Conservation (phyloP, 305 asterid genomes). For the Caryopteris hybrid region DNA sequence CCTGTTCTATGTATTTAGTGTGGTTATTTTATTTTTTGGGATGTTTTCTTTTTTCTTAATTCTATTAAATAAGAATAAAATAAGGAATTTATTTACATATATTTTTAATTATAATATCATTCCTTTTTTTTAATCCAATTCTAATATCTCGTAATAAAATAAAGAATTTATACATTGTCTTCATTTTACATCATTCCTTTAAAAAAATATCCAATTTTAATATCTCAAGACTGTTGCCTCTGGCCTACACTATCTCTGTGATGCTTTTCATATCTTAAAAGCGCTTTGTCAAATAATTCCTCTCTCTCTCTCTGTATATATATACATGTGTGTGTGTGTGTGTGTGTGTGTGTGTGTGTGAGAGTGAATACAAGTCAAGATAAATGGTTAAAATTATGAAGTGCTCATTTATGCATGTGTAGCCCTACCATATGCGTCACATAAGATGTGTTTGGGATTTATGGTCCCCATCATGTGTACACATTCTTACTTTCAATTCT, state of each 20-base stretch:
- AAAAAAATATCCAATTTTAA: constrained; percentile 11
- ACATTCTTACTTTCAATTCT: constrained; percentile 15
- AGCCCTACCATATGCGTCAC: constrained; percentile 32
- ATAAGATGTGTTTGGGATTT: constrained; percentile 16
- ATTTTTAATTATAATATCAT: no score
- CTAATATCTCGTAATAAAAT: no score
- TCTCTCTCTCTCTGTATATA: background rate
- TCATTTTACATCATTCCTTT: no score
- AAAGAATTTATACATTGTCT: no score
- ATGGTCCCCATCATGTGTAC: constrained; percentile 21
- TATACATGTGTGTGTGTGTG: no score
- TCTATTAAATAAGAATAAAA: no score
- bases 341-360: background rate
- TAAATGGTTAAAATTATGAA: background rate
- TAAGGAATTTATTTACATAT: no score
- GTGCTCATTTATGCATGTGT: constrained; percentile 21
- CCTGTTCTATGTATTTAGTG: no score
- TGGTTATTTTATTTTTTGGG: no score
- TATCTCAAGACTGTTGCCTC: constrained; percentile 2
- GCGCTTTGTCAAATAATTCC: constrained; percentile 5
- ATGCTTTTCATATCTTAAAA: constrained; percentile 30
- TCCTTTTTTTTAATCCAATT: no score
- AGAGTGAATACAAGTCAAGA: no score
- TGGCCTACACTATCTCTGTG: constrained; percentile 29
- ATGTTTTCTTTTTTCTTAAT: no score